Conservation (phyloP, 768 basidiomycete genomes). For the Leucosporidium creatinivorum region DNA sequence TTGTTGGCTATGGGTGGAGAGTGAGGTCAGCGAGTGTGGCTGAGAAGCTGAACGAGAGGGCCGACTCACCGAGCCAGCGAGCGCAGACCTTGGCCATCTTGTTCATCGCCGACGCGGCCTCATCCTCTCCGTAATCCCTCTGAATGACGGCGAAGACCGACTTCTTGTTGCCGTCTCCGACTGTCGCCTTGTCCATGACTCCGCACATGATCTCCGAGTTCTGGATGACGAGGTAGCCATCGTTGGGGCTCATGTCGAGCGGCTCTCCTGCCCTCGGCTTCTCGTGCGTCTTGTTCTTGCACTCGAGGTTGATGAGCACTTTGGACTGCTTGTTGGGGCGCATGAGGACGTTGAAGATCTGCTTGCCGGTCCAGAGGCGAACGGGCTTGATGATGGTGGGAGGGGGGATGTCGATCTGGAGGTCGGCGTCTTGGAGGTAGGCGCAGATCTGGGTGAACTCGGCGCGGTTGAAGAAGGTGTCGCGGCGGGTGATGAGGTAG, state of each 20-base stretch:
- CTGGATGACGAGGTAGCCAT: constrained; percentile 92
- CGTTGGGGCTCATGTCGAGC: constrained; percentile 82
- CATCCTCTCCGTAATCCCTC: constrained; percentile 90
- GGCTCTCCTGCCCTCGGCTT: constrained; percentile 47
- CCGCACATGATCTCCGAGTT: constrained; percentile 99
- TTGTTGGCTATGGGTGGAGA: constrained; percentile 64
- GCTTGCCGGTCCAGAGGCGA: constrained; percentile 95
- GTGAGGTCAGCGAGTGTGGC: constrained; percentile 24
- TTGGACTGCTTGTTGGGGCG: constrained; percentile 76
- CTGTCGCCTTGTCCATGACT: constrained; percentile 95
- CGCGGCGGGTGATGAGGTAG: constrained; percentile 84
- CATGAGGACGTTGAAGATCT: constrained; percentile 96
- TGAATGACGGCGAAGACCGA: constrained; percentile 97
- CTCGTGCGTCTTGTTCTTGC: constrained; percentile 72
- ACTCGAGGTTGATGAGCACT: constrained; percentile 88
- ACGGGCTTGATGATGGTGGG: constrained; percentile 89
- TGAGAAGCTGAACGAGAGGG: not conserved
- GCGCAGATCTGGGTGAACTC: constrained; percentile 96
- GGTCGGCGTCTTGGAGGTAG: constrained; percentile 81
- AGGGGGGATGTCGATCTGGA: constrained; percentile 91
- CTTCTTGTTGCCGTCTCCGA: constrained; percentile 98
- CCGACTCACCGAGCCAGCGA: constrained; percentile 71
- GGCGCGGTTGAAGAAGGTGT: constrained; percentile 83
- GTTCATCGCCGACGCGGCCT: constrained; percentile 92
- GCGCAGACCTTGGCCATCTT: constrained; percentile 91